A percentile compares a stretch with the other conserved stretches of the same genome.
These are phyloP conservation scores for Glycine soja DNA, from an alignment of 306 rosid genomes.

Conservation along the genomic window DNA sequence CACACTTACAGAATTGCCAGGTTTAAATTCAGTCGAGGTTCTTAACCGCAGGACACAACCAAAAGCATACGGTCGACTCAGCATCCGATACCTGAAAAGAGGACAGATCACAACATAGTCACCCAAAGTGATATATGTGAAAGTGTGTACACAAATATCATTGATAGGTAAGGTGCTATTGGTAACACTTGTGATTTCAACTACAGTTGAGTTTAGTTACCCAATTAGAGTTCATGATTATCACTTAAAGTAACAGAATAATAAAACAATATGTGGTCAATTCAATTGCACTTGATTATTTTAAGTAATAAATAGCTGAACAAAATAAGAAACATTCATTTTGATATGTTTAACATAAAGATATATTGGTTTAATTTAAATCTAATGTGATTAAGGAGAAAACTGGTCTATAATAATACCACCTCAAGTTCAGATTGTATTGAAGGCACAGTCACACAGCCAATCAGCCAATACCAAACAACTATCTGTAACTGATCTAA, in stretches of 20 bases:
- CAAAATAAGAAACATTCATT: constrained; percentile 29
- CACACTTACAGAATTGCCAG: constrained; percentile 84
- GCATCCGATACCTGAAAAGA: constrained; percentile 85
- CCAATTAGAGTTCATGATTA: constrained; percentile 21
- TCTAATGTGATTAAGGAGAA: constrained; percentile 22
- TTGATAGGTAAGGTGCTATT: constrained; percentile 7
- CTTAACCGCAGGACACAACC: constrained; percentile 87
- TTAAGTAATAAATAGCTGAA: neutral
- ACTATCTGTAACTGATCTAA: constrained; percentile 35
- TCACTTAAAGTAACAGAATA: constrained; percentile 29
- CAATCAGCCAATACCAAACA: constrained; percentile 19
- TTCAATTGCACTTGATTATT: constrained; percentile 20
- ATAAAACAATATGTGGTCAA: constrained; percentile 28
- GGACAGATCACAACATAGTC: constrained; percentile 40
- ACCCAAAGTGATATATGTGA: constrained; percentile 3
- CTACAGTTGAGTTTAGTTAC: constrained; percentile 14
- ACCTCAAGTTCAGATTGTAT: constrained; percentile 36
- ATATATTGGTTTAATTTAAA: constrained; percentile 8
- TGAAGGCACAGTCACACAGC: constrained; percentile 27
- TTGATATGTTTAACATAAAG: constrained; percentile 31
- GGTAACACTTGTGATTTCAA: constrained; percentile 33
- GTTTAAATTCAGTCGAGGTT: constrained; percentile 90
- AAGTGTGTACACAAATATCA: constrained; percentile 21
- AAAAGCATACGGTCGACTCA: constrained; percentile 96
- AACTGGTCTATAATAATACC: constrained; percentile 19